Base-by-base conservation (phyloP, 78 protist species). In the Guillardia theta region DNA sequence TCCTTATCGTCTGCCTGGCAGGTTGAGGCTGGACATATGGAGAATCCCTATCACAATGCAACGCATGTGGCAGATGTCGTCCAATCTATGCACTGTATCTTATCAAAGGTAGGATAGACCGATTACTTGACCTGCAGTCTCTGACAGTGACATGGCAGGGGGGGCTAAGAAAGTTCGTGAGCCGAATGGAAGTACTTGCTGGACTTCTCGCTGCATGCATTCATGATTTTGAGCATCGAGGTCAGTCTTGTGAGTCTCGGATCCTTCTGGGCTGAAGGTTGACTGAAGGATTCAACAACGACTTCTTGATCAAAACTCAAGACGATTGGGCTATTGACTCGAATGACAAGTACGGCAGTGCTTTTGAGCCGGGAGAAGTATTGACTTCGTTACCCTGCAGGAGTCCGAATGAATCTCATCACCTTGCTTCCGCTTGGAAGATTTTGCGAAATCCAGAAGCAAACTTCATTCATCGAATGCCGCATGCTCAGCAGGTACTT, bases 191-290 rank as follows among this genome's bases (percentile, higher is more conserved):
- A 43, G 21, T 33, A 4, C 6, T 70, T 36, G 83, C 83, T 3
- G 83, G 83, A 43, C 33, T 70, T 12, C 83, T 70, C 46, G 83
- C 83, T 36, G 83, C 83, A 43, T 70, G 83, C 83, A 70, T 70
- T 36, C 83, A 70, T 33, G 83, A 70, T 43, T 70, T 70, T 6
- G 83, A 70, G 83, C 83, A 70, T 43, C n/a, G n/a, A n/a, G n/a
- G n/a, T n/a, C n/a, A n/a, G n/a, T n/a, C n/a, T n/a, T n/a, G n/a
- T n/a, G n/a, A n/a, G n/a, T n/a, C n/a, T n/a, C n/a, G n/a, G n/a
- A n/a, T n/a, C n/a, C n/a, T n/a, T n/a, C n/a, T n/a, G n/a, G n/a
- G n/a, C n/a, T n/a, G n/a, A n/a, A n/a, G n/a, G n/a, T n/a, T n/a
- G n/a, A n/a, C n/a, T n/a, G 12, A 33, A 24, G 83, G 83, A 36